Conservation (phyloP, 106 monocot species). For the Hemerocallis citrina region DNA sequence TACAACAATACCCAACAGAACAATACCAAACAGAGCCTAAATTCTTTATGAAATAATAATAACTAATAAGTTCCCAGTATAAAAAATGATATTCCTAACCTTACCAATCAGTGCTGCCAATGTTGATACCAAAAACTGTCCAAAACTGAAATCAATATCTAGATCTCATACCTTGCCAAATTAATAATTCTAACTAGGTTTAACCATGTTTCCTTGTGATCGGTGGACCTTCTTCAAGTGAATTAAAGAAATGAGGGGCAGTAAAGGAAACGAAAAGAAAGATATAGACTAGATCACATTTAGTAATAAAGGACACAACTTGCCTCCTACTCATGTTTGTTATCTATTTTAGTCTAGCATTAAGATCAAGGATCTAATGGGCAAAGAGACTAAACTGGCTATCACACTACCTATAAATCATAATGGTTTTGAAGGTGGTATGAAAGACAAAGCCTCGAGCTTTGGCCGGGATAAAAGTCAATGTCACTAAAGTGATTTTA, state of each 20-base stretch:
- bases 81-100: too few relatives aligned
- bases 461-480: constrained; percentile 30
- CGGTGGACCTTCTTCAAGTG: constrained; percentile 3
- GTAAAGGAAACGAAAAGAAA: constrained; percentile 8
- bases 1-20: too few relatives aligned
- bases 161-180: too few relatives aligned
- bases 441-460: constrained; percentile 27
- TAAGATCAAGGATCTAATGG: not conserved
- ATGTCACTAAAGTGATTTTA: constrained; percentile 37
- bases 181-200: too few relatives aligned
- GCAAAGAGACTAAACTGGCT: not conserved
- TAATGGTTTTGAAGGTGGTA: constrained; percentile 13
- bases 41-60: too few relatives aligned
- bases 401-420: not conserved
- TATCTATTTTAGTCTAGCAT: constrained; percentile 4
- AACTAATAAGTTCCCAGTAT: too few relatives aligned
- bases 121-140: too few relatives aligned
- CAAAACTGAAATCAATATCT: too few relatives aligned
- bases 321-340: not conserved
- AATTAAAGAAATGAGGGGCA: constrained; percentile 7
- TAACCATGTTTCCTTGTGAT: constrained; percentile 5
- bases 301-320: constrained; percentile 1
- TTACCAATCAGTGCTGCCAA: too few relatives aligned
- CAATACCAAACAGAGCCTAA: too few relatives aligned
- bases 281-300: constrained; percentile 9